A percentile compares a stretch with the other conserved stretches of the same genome.
These are phyloP conservation scores for Salvia splendens DNA, from an alignment of 257 asterid species.

Conservation along the genomic window DNA sequence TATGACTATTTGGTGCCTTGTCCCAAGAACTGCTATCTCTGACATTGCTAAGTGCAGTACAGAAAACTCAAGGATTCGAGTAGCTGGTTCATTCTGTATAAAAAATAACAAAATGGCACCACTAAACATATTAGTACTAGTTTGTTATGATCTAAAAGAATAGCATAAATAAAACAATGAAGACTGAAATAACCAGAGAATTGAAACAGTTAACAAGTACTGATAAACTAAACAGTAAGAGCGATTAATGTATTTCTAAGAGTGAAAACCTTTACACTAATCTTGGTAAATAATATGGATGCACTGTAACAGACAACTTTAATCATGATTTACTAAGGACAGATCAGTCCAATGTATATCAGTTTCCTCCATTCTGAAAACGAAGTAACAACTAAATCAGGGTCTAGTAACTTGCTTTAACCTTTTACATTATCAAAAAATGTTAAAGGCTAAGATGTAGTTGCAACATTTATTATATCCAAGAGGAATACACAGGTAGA, in stretches of 20 bases:
- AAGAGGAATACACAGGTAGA: not conserved
- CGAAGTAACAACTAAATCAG: no score
- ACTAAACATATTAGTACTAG: not conserved
- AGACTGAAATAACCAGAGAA: slow-evolving; percentile 3
- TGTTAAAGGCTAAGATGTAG: not conserved
- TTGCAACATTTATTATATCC: not conserved
- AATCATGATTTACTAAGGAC: not conserved
- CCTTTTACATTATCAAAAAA: not conserved
- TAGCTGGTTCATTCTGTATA: slow-evolving; percentile 73
- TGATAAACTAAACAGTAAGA: not conserved
- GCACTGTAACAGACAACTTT: slow-evolving; percentile 3
- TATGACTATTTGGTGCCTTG: slow-evolving; percentile 88
- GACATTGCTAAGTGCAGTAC: slow-evolving; percentile 94
- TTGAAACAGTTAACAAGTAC: not conserved
- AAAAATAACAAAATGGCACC: slow-evolving; percentile 17
- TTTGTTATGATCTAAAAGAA: not conserved
- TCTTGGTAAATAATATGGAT: not conserved
- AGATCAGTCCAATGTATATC: not conserved
- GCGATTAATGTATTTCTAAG: not conserved
- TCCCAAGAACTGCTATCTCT: slow-evolving; percentile 79
- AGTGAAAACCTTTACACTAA: not conserved
- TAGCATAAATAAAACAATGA: not conserved
- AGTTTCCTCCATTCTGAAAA: no score
- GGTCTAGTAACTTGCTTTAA: not conserved
- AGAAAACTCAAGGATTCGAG: slow-evolving; percentile 85